Evolutionary conservation across 768 basidiomycete genomes (phyloP).

Genomic region (Nevesoporus exiguus): DNA sequence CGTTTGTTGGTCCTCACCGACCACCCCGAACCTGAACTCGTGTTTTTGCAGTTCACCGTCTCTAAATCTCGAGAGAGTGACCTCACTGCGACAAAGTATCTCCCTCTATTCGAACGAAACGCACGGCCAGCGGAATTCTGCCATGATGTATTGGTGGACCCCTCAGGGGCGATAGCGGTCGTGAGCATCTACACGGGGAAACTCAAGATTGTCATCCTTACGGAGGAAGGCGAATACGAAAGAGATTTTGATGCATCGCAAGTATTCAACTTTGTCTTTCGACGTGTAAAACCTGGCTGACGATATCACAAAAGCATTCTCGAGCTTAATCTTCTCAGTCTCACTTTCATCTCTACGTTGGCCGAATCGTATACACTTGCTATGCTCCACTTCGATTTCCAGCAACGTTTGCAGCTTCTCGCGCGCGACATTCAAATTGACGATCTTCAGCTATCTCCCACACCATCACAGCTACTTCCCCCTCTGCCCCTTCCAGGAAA

Average conservation of each 20-base stretch:
- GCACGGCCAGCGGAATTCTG: slow-evolving; percentile 69
- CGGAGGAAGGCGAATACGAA: slow-evolving; percentile 49
- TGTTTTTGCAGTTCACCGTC: slow-evolving; percentile 55
- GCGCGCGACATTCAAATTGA: slow-evolving; percentile 52
- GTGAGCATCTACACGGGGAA: slow-evolving; percentile 68
- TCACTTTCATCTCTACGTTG: slow-evolving; percentile 52
- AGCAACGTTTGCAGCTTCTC: slow-evolving; percentile 58
- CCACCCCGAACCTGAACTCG: slow-evolving; percentile 71
- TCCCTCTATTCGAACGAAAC: slow-evolving; percentile 54
- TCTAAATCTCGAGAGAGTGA: slow-evolving; percentile 29
- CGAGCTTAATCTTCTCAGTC: slow-evolving; percentile 64
- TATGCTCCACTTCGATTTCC: slow-evolving; percentile 65
- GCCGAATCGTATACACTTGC: slow-evolving; percentile 51
- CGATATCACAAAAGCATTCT: slow-evolving; percentile 42
- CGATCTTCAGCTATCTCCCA: slow-evolving; percentile 48
- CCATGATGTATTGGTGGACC: slow-evolving; percentile 64
- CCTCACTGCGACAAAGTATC: slow-evolving; percentile 41
- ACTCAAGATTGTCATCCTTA: slow-evolving; percentile 58
- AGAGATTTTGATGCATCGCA: slow-evolving; percentile 64
- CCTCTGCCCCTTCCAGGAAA: slow-evolving; percentile 52
- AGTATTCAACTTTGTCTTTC: slow-evolving; percentile 26
- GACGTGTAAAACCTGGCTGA: slow-evolving; percentile 1
- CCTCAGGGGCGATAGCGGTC: slow-evolving; percentile 56
- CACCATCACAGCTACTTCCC: slow-evolving; percentile 44
- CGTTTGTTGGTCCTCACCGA: slow-evolving; percentile 65